Percentiles rank a stretch among this genome's conserved stretches.
Conservation (phyloP, 2,329 filamentous ascomycete genomes). For the Fusarium secorum region DNA sequence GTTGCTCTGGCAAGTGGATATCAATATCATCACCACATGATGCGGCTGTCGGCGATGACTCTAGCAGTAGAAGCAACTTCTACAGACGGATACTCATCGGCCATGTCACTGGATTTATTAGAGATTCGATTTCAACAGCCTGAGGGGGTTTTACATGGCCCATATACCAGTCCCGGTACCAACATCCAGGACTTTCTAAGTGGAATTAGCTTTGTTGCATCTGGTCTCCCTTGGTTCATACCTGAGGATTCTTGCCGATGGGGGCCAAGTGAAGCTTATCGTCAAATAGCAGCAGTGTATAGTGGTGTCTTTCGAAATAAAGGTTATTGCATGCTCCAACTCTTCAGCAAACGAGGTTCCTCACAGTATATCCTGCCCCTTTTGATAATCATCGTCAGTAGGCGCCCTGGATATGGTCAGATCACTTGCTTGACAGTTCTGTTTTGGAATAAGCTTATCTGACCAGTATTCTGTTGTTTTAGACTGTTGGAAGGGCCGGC, state of each 20-base stretch:
- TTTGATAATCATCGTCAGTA: slow-evolving; percentile 22
- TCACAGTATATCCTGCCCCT: slow-evolving; percentile 21
- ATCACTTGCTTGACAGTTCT: background rate
- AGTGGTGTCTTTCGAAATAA: slow-evolving; percentile 16
- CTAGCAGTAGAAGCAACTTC: slow-evolving; percentile 26
- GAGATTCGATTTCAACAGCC: background rate
- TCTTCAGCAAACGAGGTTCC: background rate
- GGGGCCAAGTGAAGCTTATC: slow-evolving; percentile 49
- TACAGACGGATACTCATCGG: slow-evolving; percentile 42
- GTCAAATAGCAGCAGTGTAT: slow-evolving; percentile 40
- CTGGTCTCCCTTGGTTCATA: background rate
- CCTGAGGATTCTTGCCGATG: slow-evolving; percentile 12
- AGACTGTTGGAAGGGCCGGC: slow-evolving; percentile 38
- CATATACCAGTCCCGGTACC: slow-evolving; percentile 67
- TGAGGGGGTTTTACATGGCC: slow-evolving; percentile 46
- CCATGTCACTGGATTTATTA: slow-evolving; percentile 37
- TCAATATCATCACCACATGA: background rate
- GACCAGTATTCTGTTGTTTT: slow-evolving; percentile 42
- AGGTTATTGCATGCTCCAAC: background rate
- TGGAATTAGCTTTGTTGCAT: background rate
- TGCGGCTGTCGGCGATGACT: background rate
- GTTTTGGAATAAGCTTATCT: background rate
- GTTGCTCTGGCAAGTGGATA: background rate
- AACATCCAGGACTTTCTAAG: slow-evolving; percentile 53
- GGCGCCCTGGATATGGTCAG: slow-evolving; percentile 18